Conservation (phyloP, 352 stramenopile species). For the Globisporangium parvum region DNA sequence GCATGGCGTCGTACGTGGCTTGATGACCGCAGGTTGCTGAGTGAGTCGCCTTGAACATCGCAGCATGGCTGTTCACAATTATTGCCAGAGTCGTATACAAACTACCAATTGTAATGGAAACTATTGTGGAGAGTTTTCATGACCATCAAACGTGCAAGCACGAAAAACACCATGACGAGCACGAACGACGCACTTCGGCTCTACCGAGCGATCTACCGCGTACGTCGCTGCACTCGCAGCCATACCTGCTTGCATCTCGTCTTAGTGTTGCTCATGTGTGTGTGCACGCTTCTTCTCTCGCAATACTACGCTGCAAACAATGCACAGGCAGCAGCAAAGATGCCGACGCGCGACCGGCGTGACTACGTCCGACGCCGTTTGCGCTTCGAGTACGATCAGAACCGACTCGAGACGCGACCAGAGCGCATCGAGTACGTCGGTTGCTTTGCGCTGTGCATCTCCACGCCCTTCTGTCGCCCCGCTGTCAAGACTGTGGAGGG, state of each 20-base stretch:
- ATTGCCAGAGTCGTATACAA: no score
- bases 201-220: slow-evolving; percentile 74
- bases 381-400: slow-evolving; percentile 65
- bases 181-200: slow-evolving; percentile 41
- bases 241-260: neutral
- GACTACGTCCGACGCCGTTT: slow-evolving; percentile 64
- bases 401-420: slow-evolving; percentile 39
- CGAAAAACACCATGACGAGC: neutral
- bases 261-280: neutral
- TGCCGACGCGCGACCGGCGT: slow-evolving; percentile 58
- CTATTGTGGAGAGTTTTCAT: no score
- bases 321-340: slow-evolving; percentile 46
- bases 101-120: no score
- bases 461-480: no score
- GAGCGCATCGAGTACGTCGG: slow-evolving; percentile 49
- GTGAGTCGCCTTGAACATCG: neutral
- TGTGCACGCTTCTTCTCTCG: neutral
- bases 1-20: neutral
- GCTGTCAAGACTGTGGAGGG: no score
- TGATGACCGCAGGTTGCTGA: neutral
- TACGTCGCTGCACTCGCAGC: slow-evolving; percentile 17
- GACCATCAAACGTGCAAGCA: no score
- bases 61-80: neutral
- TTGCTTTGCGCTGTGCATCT: neutral
- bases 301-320: neutral